phyloP scores from a whole-genome alignment of 805 yeast species.

The Priceomyces castillae region DNA sequence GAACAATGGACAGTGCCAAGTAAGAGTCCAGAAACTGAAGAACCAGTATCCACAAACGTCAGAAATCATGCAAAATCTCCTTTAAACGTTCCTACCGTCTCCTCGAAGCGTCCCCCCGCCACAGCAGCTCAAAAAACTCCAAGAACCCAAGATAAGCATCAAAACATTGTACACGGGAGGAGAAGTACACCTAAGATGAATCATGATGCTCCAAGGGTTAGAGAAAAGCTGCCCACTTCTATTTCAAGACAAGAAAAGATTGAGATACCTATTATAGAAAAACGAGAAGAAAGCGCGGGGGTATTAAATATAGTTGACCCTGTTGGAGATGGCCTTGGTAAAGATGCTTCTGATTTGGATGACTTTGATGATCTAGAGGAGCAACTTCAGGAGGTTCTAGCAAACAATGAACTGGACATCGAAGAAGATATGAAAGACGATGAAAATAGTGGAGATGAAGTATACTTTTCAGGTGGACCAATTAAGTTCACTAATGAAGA shows the following conservation, averaged over 20 bases:
- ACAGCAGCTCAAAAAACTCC: neutral
- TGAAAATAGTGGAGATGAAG: conserved; percentile 32
- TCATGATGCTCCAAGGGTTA: neutral
- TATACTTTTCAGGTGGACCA: conserved; percentile 5
- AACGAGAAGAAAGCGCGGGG: neutral
- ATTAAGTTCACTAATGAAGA: conserved; percentile 9
- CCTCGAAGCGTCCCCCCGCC: conserved; percentile 6
- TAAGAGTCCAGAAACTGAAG: conserved; percentile 6
- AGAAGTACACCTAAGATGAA: neutral
- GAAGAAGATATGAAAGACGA: conserved; percentile 19
- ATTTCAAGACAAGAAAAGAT: neutral
- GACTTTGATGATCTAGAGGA: conserved; percentile 44
- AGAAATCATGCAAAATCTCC: conserved; percentile 14
- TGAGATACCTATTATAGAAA: neutral
- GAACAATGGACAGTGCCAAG: conserved; percentile 19
- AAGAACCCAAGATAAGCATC: neutral
- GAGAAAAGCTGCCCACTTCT: neutral
- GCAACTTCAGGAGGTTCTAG: conserved; percentile 41
- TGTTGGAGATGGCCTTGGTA: conserved; percentile 2
- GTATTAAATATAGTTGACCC: neutral
- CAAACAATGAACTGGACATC: conserved; percentile 16
- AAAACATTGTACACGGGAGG: neutral
- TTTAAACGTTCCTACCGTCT: neutral
- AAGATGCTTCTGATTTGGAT: conserved; percentile 17
- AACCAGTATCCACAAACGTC: conserved; percentile 3